Evolutionary conservation across 2,329 filamentous ascomycete species (phyloP).

Genomic region (Fusarium anguioides): DNA sequence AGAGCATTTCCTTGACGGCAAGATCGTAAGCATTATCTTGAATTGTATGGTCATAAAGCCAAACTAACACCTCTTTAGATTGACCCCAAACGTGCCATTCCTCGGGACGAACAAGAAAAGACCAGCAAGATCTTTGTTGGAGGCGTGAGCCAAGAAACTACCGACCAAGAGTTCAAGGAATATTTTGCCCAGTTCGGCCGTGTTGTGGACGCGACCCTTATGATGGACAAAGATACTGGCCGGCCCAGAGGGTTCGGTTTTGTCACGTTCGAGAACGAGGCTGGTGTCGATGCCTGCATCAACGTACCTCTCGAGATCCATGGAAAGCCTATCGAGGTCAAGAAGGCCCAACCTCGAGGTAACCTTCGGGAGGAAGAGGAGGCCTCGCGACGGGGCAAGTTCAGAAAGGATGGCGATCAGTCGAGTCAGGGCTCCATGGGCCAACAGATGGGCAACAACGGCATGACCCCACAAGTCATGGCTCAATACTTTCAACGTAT

Average conservation of each 20-base stretch:
- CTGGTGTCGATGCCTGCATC: conserved; percentile 92
- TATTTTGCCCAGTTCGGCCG: conserved; percentile 98
- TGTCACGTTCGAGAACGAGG: conserved; percentile 96
- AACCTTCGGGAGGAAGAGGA: conserved; percentile 94
- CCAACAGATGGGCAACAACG: conserved; percentile 61
- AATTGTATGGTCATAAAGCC: background rate
- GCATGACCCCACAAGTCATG: conserved; percentile 97
- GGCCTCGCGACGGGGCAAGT: conserved; percentile 70
- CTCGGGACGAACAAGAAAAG: conserved; percentile 96
- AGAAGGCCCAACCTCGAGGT: conserved; percentile 94
- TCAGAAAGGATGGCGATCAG: conserved; percentile 65
- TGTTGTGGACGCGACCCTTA: conserved; percentile 95
- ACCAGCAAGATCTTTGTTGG: conserved; percentile 99
- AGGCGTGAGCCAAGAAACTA: conserved; percentile 96
- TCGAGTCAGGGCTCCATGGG: conserved; percentile 54
- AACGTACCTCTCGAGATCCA: conserved; percentile 88
- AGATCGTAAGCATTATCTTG: conserved; percentile 78
- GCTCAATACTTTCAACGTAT: conserved; percentile 98
- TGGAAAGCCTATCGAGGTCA: conserved; percentile 96
- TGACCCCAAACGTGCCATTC: conserved; percentile 96
- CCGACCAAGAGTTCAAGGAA: conserved; percentile 93
- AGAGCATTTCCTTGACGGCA: conserved; percentile 96
- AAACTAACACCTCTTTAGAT: conserved; percentile 69
- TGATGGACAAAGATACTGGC: conserved; percentile 99
- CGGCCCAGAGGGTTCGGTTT: conserved; percentile 96